Evolutionary conservation across 2,329 filamentous ascomycete genomes (phyloP).

Genomic region (Torrubiella hemipterigena): DNA sequence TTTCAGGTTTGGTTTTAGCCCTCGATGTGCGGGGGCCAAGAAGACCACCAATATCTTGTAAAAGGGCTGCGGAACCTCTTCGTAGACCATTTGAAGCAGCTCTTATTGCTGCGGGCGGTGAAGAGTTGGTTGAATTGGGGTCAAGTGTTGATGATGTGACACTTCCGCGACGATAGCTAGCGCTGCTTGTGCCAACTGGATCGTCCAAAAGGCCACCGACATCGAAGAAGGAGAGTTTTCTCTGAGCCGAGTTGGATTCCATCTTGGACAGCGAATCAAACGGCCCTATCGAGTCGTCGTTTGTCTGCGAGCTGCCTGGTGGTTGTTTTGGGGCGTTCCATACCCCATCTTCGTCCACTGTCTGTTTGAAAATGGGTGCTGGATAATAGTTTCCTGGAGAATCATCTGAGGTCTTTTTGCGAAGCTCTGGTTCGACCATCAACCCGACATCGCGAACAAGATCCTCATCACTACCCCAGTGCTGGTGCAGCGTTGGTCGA

Average conservation of each 20-base stretch:
- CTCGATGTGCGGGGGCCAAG: constrained; percentile 28
- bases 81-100: constrained; percentile 33
- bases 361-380: constrained; percentile 20
- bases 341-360: constrained; percentile 24
- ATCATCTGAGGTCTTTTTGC: constrained; percentile 19
- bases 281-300: constrained; percentile 31
- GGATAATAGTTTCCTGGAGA: constrained; percentile 16
- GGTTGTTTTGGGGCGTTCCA: constrained; percentile 36
- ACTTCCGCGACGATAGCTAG: constrained; percentile 26
- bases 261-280: constrained; percentile 20
- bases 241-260: constrained; percentile 11
- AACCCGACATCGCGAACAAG: constrained; percentile 72
- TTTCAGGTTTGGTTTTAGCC: constrained; percentile 20
- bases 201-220: constrained; percentile 63
- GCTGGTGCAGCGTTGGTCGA: constrained; percentile 43
- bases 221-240: constrained; percentile 68
- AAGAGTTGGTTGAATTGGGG: constrained; percentile 20
- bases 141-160: constrained; percentile 27
- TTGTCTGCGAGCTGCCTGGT: constrained; percentile 24
- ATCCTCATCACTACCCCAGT: constrained; percentile 87
- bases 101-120: constrained; percentile 30
- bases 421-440: constrained; percentile 43
- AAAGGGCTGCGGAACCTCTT: constrained; percentile 42
- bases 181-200: constrained; percentile 15
- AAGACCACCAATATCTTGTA: constrained; percentile 46